Evolutionary conservation across 371 early-diverging fungal genomes (phyloP), one percentile per base, ranked within the genome.

Genomic region (Mucor mucedo): DNA sequence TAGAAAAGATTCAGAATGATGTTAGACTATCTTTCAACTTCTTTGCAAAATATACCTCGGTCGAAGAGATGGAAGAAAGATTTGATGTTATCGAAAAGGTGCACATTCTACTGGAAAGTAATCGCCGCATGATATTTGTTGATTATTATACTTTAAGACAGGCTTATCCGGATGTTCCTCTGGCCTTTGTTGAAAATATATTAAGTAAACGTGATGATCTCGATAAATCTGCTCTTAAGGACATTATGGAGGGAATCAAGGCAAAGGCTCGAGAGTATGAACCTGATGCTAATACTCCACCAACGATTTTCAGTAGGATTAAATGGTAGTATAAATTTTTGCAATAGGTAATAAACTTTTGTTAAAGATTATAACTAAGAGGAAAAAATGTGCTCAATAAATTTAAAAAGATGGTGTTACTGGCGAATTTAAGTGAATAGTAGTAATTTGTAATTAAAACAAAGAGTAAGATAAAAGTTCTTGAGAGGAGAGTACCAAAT

Each of bases 11-110:
- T 66, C 68, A 83, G 62, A 66, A 75, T 41, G 94, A 95, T 67
- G 79, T 91, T 3, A 82, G 77, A 0, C 9, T 71, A 5, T 78
- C 85, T 3, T 84, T 86, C 54, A 86, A 82, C 41, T 92, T 93
- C 60, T 95, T 94, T 70, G 68, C 75, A 13, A 65, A 79, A 35
- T 89, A 84, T 72, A 87, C 89, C 61, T 52, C 85, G 0, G 63
- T 73, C n/a, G 84, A 89, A 54, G 82, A 90, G 32, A 76, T 92
- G 52, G 82, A 84, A 41, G 80, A 82, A 35, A 75, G 82, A 5
- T 91, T 96, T 68, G 92, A 93, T 69, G 87, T 90, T 7, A 81
- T 93, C 28, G 88, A 91, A 49, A 87, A 88, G 72, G 72, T 95
- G 28, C 88, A 92, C 45, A 73, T 64, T 1, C 73, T 95, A 39